Evolutionary conservation across 2,329 filamentous ascomycete species (phyloP).

Genomic region (Ceratocystis harringtonii): DNA sequence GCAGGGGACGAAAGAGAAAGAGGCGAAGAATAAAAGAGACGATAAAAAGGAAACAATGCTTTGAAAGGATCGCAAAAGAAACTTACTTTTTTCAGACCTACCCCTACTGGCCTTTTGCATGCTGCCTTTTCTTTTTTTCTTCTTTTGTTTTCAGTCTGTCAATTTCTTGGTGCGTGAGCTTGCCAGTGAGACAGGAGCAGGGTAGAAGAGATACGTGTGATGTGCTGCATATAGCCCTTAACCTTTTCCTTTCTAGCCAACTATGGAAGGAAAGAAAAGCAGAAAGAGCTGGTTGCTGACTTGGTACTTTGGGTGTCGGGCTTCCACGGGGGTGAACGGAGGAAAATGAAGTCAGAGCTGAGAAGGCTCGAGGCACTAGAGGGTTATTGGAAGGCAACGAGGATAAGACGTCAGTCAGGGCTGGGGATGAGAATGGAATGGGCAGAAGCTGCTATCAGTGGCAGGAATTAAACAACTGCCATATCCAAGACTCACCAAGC

Average conservation of each 20-base stretch:
- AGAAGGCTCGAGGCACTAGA: too few relatives aligned
- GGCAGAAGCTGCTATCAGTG: not conserved
- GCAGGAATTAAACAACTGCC: not conserved
- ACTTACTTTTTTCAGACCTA: not conserved
- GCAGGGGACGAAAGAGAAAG: not conserved
- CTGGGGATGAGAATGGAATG: not conserved
- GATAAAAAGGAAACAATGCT: not conserved
- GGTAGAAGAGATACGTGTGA: not conserved
- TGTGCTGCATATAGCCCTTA: not conserved
- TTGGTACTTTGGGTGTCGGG: too few relatives aligned
- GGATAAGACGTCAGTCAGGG: not conserved
- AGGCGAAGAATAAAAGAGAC: not conserved
- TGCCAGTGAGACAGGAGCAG: not conserved
- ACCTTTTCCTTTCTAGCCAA: too few relatives aligned
- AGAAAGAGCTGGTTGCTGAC: too few relatives aligned
- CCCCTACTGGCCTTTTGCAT: not conserved
- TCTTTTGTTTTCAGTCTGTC: not conserved
- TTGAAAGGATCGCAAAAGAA: not conserved
- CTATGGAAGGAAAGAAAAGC: too few relatives aligned
- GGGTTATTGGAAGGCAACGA: too few relatives aligned
- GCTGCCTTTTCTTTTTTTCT: not conserved
- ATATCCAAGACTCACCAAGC: not conserved
- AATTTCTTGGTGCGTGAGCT: not conserved
- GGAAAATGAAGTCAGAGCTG: too few relatives aligned
- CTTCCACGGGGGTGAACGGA: too few relatives aligned